A percentile compares a stretch with the other conserved stretches of the same genome.
Conservation (phyloP, 2,329 filamentous ascomycete genomes). For the Aspergillus fumigatus region DNA sequence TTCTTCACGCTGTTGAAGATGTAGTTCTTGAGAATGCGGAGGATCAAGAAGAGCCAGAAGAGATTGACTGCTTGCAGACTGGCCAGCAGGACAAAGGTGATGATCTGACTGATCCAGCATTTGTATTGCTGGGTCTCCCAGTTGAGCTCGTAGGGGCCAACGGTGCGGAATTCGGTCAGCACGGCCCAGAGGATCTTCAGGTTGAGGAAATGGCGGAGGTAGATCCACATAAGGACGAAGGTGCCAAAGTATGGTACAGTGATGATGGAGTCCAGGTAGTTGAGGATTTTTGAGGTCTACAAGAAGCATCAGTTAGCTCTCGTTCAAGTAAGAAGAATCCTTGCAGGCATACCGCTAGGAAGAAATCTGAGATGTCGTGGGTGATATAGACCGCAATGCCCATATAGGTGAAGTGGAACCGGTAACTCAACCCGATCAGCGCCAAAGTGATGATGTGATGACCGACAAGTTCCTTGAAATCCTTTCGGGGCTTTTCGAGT, state of each 20-base stretch:
- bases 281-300: conserved; percentile 83
- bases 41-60: conserved; percentile 44
- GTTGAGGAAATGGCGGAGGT: conserved; percentile 71
- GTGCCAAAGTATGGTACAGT: conserved; percentile 79
- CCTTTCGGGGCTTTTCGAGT: conserved; percentile 89
- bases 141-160: conserved; percentile 45
- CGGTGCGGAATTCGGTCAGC: conserved; percentile 44
- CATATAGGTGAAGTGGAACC: conserved; percentile 96
- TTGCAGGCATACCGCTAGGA: conserved; percentile 65
- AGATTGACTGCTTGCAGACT: conserved; percentile 45
- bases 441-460: conserved; percentile 87
- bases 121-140: conserved; percentile 49
- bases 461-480: conserved; percentile 87
- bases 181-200: conserved; percentile 45
- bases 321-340: background rate
- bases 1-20: conserved; percentile 34
- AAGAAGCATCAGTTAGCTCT: background rate
- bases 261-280: conserved; percentile 77
- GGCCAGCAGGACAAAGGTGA: conserved; percentile 42
- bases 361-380: conserved; percentile 92
- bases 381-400: conserved; percentile 90
- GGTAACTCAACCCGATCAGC: conserved; percentile 81
- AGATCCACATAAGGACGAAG: conserved; percentile 82
- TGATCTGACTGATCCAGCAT: conserved; percentile 46
- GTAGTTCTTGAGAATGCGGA: conserved; percentile 42